A percentile compares a stretch with the other conserved stretches of the same genome.
These are phyloP conservation scores for Pistacia integerrima DNA, from an alignment of 345 rosid genomes.

Conservation along the genomic window DNA sequence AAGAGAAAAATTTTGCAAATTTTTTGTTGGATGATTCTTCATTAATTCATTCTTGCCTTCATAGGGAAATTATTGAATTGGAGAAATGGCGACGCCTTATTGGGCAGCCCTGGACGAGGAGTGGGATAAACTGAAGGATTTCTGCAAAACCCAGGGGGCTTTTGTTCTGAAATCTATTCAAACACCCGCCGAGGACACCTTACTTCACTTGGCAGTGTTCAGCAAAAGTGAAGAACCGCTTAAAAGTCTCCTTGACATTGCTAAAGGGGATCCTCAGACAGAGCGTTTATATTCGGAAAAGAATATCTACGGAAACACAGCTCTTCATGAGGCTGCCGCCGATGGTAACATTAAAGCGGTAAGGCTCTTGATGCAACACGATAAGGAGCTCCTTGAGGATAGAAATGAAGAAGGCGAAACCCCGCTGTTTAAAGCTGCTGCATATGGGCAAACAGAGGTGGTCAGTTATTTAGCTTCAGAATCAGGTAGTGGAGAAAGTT, in stretches of 20 bases:
- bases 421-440: background rate
- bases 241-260: background rate
- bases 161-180: background rate
- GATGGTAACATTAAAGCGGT: background rate
- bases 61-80: no score
- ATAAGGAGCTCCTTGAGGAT: background rate
- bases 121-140: no score
- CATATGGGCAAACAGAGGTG: background rate
- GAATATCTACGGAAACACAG: conserved; percentile 11
- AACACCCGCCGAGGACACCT: background rate
- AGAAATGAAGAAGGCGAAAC: background rate
- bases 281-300: background rate
- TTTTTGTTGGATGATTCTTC: no score
- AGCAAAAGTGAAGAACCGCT: background rate
- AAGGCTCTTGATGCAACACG: background rate
- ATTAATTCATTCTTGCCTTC: no score
- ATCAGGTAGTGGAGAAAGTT: no score
- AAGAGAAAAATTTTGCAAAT: no score
- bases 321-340: conserved; percentile 21
- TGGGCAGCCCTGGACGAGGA: no score
- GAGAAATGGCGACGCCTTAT: no score
- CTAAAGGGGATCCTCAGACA: background rate
- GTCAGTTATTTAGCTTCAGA: no score
- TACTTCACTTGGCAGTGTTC: background rate
- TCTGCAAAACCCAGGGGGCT: accelerated